These are phyloP conservation scores for Phlebiopsis gigantea DNA, from an alignment of 768 basidiomycete genomes.

Conservation along the genomic window DNA sequence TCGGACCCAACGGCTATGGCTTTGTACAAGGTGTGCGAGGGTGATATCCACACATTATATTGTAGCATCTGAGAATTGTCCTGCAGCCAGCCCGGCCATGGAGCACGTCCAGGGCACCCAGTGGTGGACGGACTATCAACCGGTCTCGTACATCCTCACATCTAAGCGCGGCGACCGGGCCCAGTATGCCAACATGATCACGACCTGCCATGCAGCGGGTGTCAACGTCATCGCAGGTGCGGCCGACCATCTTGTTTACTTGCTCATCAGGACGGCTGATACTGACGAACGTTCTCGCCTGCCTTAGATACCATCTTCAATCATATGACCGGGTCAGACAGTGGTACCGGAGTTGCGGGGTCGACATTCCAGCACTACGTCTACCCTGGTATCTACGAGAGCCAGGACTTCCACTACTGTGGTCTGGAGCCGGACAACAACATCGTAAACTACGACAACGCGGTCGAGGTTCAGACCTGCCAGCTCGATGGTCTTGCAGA, in stretches of 20 bases:
- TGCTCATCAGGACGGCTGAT: no score
- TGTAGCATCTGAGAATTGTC: background rate
- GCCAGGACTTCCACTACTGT: constrained; percentile 57
- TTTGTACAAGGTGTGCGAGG: constrained; percentile 52
- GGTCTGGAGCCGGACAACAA: constrained; percentile 46
- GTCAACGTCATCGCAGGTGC: constrained; percentile 32
- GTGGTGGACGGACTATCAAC: constrained; percentile 77
- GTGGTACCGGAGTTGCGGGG: constrained; percentile 45
- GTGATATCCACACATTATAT: background rate
- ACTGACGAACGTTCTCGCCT: no score
- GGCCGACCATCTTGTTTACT: background rate
- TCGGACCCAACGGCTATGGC: constrained; percentile 66
- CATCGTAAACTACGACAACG: constrained; percentile 50
- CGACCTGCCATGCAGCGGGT: constrained; percentile 33
- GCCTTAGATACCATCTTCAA: constrained; percentile 50
- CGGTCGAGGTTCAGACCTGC: constrained; percentile 44
- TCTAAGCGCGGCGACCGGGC: constrained; percentile 59
- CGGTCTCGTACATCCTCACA: constrained; percentile 58
- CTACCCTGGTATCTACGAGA: constrained; percentile 26
- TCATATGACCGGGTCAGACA: constrained; percentile 50
- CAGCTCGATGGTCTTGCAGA: constrained; percentile 35
- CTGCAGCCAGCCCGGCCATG: constrained; percentile 44
- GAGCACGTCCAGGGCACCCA: constrained; percentile 54
- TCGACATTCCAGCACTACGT: constrained; percentile 48
- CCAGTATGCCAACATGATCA: constrained; percentile 41